Base-by-base conservation (phyloP, 169 alveolate genomes). In the Eimeria praecox region DNA sequence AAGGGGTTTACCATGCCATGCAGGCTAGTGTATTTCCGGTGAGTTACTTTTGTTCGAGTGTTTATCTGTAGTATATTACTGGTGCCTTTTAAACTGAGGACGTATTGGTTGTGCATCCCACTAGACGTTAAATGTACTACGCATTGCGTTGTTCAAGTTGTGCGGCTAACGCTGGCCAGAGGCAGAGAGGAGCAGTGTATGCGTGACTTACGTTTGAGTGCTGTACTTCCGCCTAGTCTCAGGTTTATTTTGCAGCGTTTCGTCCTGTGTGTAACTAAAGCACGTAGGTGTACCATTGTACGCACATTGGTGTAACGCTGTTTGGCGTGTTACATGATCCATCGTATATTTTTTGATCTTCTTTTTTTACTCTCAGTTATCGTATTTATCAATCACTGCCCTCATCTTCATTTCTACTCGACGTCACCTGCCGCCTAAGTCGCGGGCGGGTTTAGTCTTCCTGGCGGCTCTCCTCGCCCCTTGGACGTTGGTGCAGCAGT, bases 401-500 rank as follows among this genome's bases (percentile, higher is more conserved):
- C 78, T 85, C 59, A 85, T 59, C 35, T 85, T 85, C 78, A 18
- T 59, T 35, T 52, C 92, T 44, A 22, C 92, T 40, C 52, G 92
- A 33, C 92, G 92, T 54, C 92, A 59, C 38, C 24, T 52, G 75
- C 92, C 92, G 22, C 40, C 46, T 27, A 52, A 33, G 38, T 33
- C 78, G 3, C 92, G 78, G 38, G 78, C 66, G 40, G 78, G 80
- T 38, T 56, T 56, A 9, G 38, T 85, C 56, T 52, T 38, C 38
- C 24, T 85, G 56, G 92, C 92, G 27, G 75, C 62, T 2, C 92
- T 85, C 40, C 92, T 85, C 59, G 92, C 66, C 0, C 92, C 92
- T 44, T 85, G 92, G 92, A 59, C 92, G n/a, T 46, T 85, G 78
- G 62, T 59, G 59, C 92, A 56, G 46, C 59, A 44, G 92, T 85